Conservation (phyloP, 139 green algal species). For the Tetradesmus lagerheimii region DNA sequence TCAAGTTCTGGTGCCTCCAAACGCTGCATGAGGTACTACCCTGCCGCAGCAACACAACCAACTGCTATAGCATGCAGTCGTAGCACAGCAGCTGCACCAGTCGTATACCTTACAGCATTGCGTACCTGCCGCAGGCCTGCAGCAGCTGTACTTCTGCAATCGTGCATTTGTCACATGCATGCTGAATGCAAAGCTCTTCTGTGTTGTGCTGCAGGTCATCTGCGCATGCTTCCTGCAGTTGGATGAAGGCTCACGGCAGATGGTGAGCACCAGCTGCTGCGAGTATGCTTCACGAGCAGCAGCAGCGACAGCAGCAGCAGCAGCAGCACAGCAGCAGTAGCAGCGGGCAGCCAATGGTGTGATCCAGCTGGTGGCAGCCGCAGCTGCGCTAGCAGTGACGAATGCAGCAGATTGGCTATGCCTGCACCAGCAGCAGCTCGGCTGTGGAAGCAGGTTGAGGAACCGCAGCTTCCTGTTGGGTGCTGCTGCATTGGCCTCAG, state of each 20-base stretch:
- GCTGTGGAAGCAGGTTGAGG: too few relatives aligned
- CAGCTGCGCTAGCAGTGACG: neutral
- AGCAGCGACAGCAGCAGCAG: neutral
- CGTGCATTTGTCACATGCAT: neutral
- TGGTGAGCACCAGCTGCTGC: conserved; percentile 41
- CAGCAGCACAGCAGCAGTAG: neutral
- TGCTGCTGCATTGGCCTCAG: too few relatives aligned
- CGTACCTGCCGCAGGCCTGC: neutral
- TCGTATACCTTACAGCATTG: too few relatives aligned
- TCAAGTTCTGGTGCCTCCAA: conserved; percentile 98
- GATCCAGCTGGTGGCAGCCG: neutral
- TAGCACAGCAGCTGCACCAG: neutral
- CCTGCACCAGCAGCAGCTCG: too few relatives aligned
- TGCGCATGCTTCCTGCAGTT: conserved; percentile 51
- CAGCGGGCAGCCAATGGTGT: too few relatives aligned
- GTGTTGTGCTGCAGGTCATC: conserved; percentile 53
- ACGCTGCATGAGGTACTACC: conserved; percentile 83
- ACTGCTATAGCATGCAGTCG: too few relatives aligned
- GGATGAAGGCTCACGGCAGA: conserved; percentile 22
- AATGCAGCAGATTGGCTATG: too few relatives aligned
- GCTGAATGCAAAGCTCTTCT: neutral
- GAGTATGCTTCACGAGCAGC: too few relatives aligned
- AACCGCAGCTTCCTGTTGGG: too few relatives aligned
- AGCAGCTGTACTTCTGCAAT: neutral
- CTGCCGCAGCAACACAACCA: neutral